A percentile compares a stretch with the other conserved stretches of the same genome.
phyloP scores from a whole-genome alignment of 768 basidiomycete species.

The Hygrophorus russula region DNA sequence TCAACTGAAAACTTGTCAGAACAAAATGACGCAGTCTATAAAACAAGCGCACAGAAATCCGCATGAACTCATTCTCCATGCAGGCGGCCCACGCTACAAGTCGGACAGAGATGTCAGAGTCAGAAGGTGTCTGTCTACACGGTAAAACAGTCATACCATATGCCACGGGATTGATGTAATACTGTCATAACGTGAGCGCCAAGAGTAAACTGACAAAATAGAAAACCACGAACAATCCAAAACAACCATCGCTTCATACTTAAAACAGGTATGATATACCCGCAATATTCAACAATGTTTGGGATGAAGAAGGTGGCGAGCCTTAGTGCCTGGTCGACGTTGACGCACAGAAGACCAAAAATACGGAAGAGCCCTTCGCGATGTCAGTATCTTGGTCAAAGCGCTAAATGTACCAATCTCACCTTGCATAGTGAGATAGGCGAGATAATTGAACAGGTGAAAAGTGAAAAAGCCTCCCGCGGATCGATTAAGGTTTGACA shows the following conservation, averaged over 20 bases:
- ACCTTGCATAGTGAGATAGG: constrained; percentile 66
- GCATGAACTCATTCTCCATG: constrained; percentile 83
- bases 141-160: constrained; percentile 35
- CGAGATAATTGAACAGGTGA: constrained; percentile 54
- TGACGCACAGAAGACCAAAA: constrained; percentile 42
- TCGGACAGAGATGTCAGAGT: neutral
- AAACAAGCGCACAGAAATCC: constrained; percentile 37
- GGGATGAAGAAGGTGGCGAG: constrained; percentile 3
- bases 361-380: constrained; percentile 55
- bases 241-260: constrained; percentile 75
- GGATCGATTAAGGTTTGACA: constrained; percentile 37
- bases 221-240: constrained; percentile 74
- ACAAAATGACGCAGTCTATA: constrained; percentile 2
- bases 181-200: constrained; percentile 25
- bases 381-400: no score
- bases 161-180: constrained; percentile 68
- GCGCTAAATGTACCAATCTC: no score
- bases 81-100: constrained; percentile 56
- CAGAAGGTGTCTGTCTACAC: neutral
- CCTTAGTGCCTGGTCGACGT: constrained; percentile 35
- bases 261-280: constrained; percentile 52
- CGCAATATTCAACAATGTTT: constrained; percentile 37
- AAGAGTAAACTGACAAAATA: neutral
- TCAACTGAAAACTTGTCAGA: constrained; percentile 25
- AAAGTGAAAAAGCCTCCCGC: constrained; percentile 41